Conservation (phyloP, 352 stramenopile species). For the Globisporangium takayamanum region DNA sequence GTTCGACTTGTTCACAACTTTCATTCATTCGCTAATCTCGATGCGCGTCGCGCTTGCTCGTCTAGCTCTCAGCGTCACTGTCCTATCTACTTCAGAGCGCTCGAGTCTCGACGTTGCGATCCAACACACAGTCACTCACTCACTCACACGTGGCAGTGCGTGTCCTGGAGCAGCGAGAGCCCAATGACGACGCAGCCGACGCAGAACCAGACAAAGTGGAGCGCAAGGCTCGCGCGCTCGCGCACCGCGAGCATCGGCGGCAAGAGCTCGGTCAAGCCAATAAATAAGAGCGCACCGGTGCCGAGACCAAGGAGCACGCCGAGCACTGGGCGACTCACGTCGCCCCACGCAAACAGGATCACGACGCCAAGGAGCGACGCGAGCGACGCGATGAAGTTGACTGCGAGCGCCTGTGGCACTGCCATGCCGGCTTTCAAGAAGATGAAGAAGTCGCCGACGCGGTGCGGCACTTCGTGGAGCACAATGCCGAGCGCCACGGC, state of each 20-base stretch:
- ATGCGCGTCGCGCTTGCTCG: too few relatives aligned
- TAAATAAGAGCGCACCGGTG: constrained; percentile 13
- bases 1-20: too few relatives aligned
- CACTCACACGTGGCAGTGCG: constrained; percentile 8
- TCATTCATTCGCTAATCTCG: too few relatives aligned
- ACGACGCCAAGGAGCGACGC: constrained; percentile 14
- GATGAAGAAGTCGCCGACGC: constrained; percentile 23
- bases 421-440: constrained; percentile 17
- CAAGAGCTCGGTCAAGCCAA: constrained; percentile 8
- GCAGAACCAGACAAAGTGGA: constrained; percentile 16
- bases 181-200: constrained; percentile 15
- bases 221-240: constrained; percentile 1
- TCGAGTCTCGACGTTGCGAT: too few relatives aligned
- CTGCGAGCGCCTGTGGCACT: constrained; percentile 12
- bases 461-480: constrained; percentile 21
- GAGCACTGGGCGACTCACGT: constrained; percentile 19
- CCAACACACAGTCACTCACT: too few relatives aligned
- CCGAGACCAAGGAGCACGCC: constrained; percentile 22
- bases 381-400: constrained; percentile 17
- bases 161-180: constrained; percentile 13
- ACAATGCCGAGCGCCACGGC: constrained; percentile 17
- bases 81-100: too few relatives aligned
- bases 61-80: too few relatives aligned
- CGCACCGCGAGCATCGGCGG: constrained; percentile 15
- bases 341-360: constrained; percentile 11